Conservation (phyloP, 2,329 filamentous ascomycete species). For the Verticillium dahliae region DNA sequence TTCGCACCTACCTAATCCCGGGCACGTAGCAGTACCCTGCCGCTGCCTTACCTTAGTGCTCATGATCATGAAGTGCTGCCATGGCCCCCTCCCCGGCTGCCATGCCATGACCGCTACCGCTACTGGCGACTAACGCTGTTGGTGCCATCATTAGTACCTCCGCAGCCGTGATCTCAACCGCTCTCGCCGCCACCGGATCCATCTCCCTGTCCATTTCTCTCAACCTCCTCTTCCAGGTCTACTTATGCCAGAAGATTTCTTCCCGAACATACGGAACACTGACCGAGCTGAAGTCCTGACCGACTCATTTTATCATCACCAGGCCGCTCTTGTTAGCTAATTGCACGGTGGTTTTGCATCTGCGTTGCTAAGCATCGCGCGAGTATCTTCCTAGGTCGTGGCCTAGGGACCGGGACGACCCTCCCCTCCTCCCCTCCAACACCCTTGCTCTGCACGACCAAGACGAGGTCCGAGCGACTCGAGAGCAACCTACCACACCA, state of each 20-base stretch:
- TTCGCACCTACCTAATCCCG: no score
- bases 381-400: background rate
- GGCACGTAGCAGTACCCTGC: no score
- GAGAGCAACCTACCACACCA: background rate
- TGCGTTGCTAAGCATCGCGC: background rate
- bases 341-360: background rate
- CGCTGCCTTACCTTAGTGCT: background rate
- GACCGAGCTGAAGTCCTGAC: background rate
- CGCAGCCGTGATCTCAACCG: background rate
- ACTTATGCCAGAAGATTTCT: background rate
- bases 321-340: background rate
- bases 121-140: background rate
- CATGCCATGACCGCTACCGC: background rate
- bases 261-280: background rate
- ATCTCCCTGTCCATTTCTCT: background rate
- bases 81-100: background rate
- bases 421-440: background rate
- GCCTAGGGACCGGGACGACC: background rate
- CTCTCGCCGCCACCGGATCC: background rate
- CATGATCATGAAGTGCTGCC: background rate
- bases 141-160: background rate
- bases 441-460: background rate
- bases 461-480: background rate
- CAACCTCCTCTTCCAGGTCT: background rate
- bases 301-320: background rate